Conservation (phyloP, 2,329 filamentous ascomycete species). For the Aspergillus pseudoglaucus region DNA sequence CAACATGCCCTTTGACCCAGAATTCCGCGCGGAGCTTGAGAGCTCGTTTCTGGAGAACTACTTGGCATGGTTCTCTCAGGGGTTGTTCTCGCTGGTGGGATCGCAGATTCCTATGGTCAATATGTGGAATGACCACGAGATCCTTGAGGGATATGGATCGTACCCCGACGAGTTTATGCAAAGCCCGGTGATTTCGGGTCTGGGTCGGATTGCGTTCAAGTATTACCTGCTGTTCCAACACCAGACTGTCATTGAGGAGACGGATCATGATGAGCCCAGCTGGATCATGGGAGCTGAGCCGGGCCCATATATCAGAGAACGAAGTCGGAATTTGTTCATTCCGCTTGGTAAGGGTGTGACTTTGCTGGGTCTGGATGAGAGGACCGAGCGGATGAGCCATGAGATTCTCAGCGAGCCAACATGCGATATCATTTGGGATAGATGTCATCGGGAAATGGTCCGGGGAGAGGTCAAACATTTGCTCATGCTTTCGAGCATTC, state of each 20-base stretch:
- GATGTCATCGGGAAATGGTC: slow-evolving; percentile 73
- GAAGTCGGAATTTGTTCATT: slow-evolving; percentile 80
- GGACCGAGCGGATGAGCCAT: slow-evolving; percentile 80
- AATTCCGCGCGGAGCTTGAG: slow-evolving; percentile 85
- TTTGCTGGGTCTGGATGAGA: slow-evolving; percentile 81
- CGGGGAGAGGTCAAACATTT: slow-evolving; percentile 84
- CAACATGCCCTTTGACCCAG: slow-evolving; percentile 65
- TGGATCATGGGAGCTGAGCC: slow-evolving; percentile 76
- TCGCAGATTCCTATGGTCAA: slow-evolving; percentile 98
- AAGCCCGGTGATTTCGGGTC: slow-evolving; percentile 78
- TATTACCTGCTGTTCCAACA: slow-evolving; percentile 99
- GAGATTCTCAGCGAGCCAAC: slow-evolving; percentile 74
- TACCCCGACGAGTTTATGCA: slow-evolving; percentile 90
- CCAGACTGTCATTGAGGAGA: slow-evolving; percentile 77
- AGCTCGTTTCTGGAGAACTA: slow-evolving; percentile 83
- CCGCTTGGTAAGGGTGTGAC: slow-evolving; percentile 70
- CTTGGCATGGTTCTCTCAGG: slow-evolving; percentile 92
- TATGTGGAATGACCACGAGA: slow-evolving; percentile 93
- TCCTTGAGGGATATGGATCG: slow-evolving; percentile 86
- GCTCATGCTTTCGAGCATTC: slow-evolving; percentile 78
- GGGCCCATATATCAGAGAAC: slow-evolving; percentile 85
- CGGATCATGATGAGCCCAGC: slow-evolving; percentile 75
- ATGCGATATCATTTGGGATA: slow-evolving; percentile 79
- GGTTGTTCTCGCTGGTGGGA: slow-evolving; percentile 84
- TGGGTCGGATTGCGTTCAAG: slow-evolving; percentile 91